A percentile compares a stretch with the other conserved stretches of the same genome.
phyloP scores from a whole-genome alignment of 441 rosid genomes.

The Brassica balearica region DNA sequence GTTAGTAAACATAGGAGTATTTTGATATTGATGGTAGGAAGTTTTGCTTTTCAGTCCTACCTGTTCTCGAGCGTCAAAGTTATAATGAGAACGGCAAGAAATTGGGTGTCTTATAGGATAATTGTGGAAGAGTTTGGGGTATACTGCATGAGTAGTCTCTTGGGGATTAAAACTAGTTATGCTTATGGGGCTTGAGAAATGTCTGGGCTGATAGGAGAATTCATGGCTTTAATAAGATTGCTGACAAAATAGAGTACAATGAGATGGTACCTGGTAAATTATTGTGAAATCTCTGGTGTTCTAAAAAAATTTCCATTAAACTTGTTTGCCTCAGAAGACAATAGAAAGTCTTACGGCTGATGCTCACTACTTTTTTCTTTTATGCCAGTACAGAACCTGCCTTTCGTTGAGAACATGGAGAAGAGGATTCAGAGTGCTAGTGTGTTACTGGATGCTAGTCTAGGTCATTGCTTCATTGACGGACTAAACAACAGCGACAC shows the following conservation, averaged over 20 bases:
- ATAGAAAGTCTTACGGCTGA: not conserved
- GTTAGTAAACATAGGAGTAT: not conserved
- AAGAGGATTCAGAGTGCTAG: conserved; percentile 95
- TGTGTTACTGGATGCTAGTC: conserved; percentile 85
- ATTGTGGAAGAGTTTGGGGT: not conserved
- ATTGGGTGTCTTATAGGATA: not conserved
- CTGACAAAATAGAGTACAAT: not conserved
- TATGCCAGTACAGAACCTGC: conserved; percentile 31
- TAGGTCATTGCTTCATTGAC: conserved; percentile 93
- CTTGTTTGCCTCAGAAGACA: conserved; percentile 29
- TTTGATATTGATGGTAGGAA: not conserved
- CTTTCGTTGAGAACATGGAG: conserved; percentile 16
- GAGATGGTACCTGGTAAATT: conserved; percentile 18
- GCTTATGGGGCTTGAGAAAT: not conserved
- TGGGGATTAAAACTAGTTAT: conserved; percentile 22
- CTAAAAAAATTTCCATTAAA: not conserved
- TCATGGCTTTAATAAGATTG: not conserved
- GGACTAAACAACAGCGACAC: conserved; percentile 86
- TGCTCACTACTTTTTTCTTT: conserved; percentile 45
- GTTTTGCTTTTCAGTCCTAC: not conserved
- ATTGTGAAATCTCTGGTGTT: not conserved
- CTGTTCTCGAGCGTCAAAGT: conserved; percentile 10
- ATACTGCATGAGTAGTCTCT: conserved; percentile 15
- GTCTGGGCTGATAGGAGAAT: conserved; percentile 19
- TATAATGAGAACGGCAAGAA: not conserved